These are phyloP conservation scores for Rossbeevera mucosa DNA, from an alignment of 768 basidiomycete genomes.

Conservation along the genomic window DNA sequence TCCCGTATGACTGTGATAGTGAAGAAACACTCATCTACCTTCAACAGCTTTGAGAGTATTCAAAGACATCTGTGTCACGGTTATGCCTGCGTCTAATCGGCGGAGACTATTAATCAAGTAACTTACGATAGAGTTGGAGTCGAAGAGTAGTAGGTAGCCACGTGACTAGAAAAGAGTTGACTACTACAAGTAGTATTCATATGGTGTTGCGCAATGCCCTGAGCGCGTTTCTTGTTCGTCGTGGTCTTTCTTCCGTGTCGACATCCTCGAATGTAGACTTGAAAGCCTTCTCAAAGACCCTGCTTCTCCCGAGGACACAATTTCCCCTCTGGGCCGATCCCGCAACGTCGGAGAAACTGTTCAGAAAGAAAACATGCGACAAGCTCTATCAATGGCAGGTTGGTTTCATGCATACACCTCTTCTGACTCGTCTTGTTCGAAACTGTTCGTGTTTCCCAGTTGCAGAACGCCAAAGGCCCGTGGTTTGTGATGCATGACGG, in stretches of 20 bases:
- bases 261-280: conserved; percentile 9
- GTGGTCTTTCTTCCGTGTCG: conserved; percentile 14
- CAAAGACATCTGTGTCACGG: background rate
- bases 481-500: conserved; percentile 91
- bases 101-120: too few relatives aligned
- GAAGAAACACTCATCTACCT: background rate
- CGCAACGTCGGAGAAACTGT: conserved; percentile 53
- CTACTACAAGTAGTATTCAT: too few relatives aligned
- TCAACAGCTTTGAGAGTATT: background rate
- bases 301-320: conserved; percentile 76
- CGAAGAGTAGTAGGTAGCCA: too few relatives aligned
- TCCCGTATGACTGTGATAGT: background rate
- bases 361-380: conserved; percentile 61
- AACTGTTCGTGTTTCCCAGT: conserved; percentile 37
- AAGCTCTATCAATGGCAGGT: conserved; percentile 80
- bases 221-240: conserved; percentile 5
- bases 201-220: conserved; percentile 10
- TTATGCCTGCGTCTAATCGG: background rate
- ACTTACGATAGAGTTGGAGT: too few relatives aligned
- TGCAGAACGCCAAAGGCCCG: conserved; percentile 58
- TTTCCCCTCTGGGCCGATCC: conserved; percentile 74
- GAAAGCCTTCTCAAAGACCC: conserved; percentile 52
- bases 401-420: conserved; percentile 21
- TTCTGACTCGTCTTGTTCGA: background rate
- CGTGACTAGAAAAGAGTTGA: too few relatives aligned